These are phyloP conservation scores for Sparassis latifolia DNA, from an alignment of 1,284 basidiomycete genomes.

Conservation along the genomic window DNA sequence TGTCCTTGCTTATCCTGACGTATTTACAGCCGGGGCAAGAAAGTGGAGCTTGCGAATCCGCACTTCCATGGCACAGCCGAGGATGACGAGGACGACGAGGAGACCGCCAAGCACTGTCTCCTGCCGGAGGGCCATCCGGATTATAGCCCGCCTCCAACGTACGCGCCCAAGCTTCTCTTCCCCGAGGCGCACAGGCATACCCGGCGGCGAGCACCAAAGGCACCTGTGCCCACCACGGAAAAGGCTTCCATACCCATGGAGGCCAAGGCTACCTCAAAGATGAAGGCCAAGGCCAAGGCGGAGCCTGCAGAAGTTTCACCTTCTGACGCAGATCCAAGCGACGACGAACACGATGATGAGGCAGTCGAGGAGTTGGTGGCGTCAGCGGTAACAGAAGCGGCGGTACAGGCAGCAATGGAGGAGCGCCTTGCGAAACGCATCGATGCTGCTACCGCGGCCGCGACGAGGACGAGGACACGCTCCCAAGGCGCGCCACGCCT, in stretches of 20 bases:
- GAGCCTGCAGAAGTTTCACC: background rate
- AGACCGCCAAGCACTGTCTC: constrained; percentile 33
- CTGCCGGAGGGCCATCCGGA: constrained; percentile 46
- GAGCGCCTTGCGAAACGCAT: constrained; percentile 14
- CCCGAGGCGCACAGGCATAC: constrained; percentile 23
- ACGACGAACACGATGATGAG: background rate
- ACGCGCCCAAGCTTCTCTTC: constrained; percentile 45
- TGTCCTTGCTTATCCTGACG: background rate
- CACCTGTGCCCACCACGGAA: constrained; percentile 8
- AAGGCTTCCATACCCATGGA: constrained; percentile 3
- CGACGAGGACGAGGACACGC: constrained; percentile 12
- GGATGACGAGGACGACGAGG: constrained; percentile 14
- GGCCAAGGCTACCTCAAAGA: constrained; percentile 16
- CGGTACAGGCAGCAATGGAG: constrained; percentile 15
- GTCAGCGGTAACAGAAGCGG: background rate
- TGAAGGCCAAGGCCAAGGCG: constrained; percentile 11
- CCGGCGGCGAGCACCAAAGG: background rate
- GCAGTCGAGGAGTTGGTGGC: no score
- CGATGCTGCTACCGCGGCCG: constrained; percentile 1
- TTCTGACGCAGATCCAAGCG: constrained; percentile 6
- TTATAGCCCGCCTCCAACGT: constrained; percentile 40
- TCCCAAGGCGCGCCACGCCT: constrained; percentile 9
- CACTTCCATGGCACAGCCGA: constrained; percentile 31
- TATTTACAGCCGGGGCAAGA: constrained; percentile 43
- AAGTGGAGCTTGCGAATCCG: constrained; percentile 43